phyloP scores from a whole-genome alignment of 2,329 filamentous ascomycete species.

The Hawksworthiomyces lignivorus region DNA sequence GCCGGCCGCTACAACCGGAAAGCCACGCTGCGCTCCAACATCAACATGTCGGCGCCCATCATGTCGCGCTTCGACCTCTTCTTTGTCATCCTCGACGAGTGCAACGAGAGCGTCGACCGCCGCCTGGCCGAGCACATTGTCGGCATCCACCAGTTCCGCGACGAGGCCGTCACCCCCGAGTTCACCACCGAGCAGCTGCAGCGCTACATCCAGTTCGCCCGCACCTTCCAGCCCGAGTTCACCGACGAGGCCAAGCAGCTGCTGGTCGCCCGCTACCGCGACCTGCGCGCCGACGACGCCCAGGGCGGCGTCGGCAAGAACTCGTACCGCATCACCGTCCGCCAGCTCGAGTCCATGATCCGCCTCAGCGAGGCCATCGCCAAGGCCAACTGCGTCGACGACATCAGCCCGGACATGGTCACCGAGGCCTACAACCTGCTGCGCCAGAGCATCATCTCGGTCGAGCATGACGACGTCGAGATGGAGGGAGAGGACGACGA shows the following conservation, averaged over 20 bases:
- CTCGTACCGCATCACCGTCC: conserved; percentile 93
- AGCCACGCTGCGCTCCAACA: conserved; percentile 83
- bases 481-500: conserved; percentile 79
- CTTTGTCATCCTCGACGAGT: conserved; percentile 95
- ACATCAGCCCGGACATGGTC: conserved; percentile 78
- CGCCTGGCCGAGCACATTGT: conserved; percentile 94
- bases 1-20: conserved; percentile 97
- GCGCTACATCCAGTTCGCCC: conserved; percentile 92
- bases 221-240: conserved; percentile 90
- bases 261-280: conserved; percentile 90
- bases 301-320: conserved; percentile 91
- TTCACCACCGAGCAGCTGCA: conserved; percentile 95
- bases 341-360: conserved; percentile 93
- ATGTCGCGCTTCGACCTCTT: conserved; percentile 99
- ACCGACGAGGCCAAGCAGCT: conserved; percentile 77
- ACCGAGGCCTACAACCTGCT: conserved; percentile 87
- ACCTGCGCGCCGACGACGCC: conserved; percentile 84
- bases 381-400: conserved; percentile 92
- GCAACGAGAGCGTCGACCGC: conserved; percentile 83
- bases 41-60: conserved; percentile 98
- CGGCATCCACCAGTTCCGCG: conserved; percentile 82
- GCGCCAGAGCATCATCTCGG: conserved; percentile 90
- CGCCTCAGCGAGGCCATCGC: conserved; percentile 95
- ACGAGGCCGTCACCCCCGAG: conserved; percentile 84
- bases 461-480: conserved; percentile 96